Percentiles rank a stretch among this genome's conserved stretches.
Evolutionary conservation across 306 rosid species (phyloP).

Genomic region (Delonix regia): DNA sequence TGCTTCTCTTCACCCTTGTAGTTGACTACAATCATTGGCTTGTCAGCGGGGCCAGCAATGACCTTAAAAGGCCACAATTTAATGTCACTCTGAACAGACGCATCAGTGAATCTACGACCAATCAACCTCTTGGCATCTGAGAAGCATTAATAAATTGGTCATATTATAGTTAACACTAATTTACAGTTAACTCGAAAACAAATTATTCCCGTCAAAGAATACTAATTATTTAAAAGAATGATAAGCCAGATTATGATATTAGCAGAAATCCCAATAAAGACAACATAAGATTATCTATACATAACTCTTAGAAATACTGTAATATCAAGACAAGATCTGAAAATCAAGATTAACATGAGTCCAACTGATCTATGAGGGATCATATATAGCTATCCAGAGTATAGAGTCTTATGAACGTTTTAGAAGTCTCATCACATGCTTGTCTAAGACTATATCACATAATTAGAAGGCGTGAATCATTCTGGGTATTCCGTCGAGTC

Average conservation of each 20-base stretch:
- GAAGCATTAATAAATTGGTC: too few relatives aligned
- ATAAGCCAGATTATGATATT: not conserved
- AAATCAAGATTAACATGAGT: not conserved
- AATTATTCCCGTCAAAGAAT: too few relatives aligned
- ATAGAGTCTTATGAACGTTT: not conserved
- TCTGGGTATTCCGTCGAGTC: too few relatives aligned
- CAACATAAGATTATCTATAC: too few relatives aligned
- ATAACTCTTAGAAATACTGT: not conserved
- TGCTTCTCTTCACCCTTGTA: slow-evolving; percentile 69
- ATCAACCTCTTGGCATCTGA: slow-evolving; percentile 81
- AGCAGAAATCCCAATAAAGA: not conserved
- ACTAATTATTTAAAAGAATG: not conserved
- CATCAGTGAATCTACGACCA: slow-evolving; percentile 70
- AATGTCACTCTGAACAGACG: slow-evolving; percentile 74
- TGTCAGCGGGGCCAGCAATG: slow-evolving; percentile 56
- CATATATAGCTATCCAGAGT: not conserved
- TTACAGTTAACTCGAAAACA: too few relatives aligned
- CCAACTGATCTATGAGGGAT: not conserved
- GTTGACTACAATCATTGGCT: slow-evolving; percentile 65
- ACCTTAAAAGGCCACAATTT: slow-evolving; percentile 83
- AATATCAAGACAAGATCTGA: not conserved
- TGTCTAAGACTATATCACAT: not conserved
- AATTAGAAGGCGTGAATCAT: not conserved
- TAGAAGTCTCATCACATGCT: too few relatives aligned
- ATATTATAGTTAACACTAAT: too few relatives aligned